phyloP scores from a whole-genome alignment of 2,329 filamentous ascomycete genomes.

The Phyllosticta citriasiana region DNA sequence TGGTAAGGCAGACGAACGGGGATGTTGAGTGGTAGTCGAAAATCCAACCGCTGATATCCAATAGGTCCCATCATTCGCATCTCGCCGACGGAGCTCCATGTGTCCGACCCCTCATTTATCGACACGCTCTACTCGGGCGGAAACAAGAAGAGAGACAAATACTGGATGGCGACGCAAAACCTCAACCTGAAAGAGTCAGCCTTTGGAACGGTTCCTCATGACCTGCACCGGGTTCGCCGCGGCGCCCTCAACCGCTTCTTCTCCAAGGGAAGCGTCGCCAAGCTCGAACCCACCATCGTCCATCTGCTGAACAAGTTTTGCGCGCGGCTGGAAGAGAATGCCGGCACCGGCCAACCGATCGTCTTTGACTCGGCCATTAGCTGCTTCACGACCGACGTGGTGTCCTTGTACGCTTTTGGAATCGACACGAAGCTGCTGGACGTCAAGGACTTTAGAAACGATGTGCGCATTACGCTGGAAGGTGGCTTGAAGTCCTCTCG shows the following conservation, averaged over 20 bases:
- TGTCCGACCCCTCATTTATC: slow-evolving; percentile 31
- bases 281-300: slow-evolving; percentile 11
- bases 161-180: slow-evolving; percentile 8
- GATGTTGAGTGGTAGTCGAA: no score
- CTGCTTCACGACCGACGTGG: slow-evolving; percentile 16
- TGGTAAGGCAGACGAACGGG: slow-evolving; percentile 14
- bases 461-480: slow-evolving; percentile 16
- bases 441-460: slow-evolving; percentile 6
- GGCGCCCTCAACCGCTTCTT: slow-evolving; percentile 13
- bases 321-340: slow-evolving; percentile 10
- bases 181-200: slow-evolving; percentile 6
- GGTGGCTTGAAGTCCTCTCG: slow-evolving; percentile 10
- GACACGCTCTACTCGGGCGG: slow-evolving; percentile 21
- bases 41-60: background rate
- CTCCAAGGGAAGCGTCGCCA: slow-evolving; percentile 7
- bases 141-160: slow-evolving; percentile 13
- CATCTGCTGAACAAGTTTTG: slow-evolving; percentile 10
- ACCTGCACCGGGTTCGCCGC: slow-evolving; percentile 17
- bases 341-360: slow-evolving; percentile 11
- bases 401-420: slow-evolving; percentile 17
- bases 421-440: slow-evolving; percentile 14
- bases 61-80: slow-evolving; percentile 33
- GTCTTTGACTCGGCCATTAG: slow-evolving; percentile 13
- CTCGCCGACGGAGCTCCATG: slow-evolving; percentile 34
- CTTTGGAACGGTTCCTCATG: slow-evolving; percentile 8